A percentile compares a stretch with the other conserved stretches of the same genome.
phyloP scores from a whole-genome alignment of 345 rosid genomes.

The Carallia brachiata region DNA sequence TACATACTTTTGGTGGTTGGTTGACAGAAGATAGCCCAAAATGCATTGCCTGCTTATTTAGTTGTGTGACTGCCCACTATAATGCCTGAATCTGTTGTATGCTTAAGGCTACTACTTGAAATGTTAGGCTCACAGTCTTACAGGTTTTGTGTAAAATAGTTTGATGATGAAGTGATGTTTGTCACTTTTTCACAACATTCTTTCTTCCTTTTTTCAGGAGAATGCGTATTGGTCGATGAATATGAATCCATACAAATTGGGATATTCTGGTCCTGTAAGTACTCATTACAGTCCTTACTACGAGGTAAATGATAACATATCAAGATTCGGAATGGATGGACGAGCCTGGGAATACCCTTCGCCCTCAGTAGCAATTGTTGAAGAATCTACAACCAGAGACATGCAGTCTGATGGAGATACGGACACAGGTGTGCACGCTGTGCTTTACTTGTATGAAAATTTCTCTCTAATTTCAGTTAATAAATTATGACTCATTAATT shows the following conservation, averaged over 20 bases:
- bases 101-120: neutral
- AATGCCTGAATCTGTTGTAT: neutral
- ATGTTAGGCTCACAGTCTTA: neutral
- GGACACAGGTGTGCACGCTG: conserved; percentile 21
- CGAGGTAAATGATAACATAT: conserved; percentile 47
- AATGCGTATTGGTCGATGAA: conserved; percentile 49
- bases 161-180: conserved; percentile 1
- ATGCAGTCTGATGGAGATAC: conserved; percentile 29
- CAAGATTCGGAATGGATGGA: conserved; percentile 43
- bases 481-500: neutral
- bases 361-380: conserved; percentile 21
- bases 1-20: conserved; percentile 18
- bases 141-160: neutral
- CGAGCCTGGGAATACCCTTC: conserved; percentile 48
- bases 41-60: neutral
- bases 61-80: neutral
- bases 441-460: conserved; percentile 31
- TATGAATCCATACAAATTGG: conserved; percentile 59
- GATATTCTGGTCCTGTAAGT: conserved; percentile 46
- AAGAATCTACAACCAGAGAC: conserved; percentile 37
- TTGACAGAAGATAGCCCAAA: conserved; percentile 8
- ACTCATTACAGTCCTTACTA: conserved; percentile 39
- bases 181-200: neutral
- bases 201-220: conserved; percentile 32
- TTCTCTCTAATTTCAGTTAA: neutral